phyloP scores from a whole-genome alignment of 306 rosid genomes.

The Gillenia trifoliata region DNA sequence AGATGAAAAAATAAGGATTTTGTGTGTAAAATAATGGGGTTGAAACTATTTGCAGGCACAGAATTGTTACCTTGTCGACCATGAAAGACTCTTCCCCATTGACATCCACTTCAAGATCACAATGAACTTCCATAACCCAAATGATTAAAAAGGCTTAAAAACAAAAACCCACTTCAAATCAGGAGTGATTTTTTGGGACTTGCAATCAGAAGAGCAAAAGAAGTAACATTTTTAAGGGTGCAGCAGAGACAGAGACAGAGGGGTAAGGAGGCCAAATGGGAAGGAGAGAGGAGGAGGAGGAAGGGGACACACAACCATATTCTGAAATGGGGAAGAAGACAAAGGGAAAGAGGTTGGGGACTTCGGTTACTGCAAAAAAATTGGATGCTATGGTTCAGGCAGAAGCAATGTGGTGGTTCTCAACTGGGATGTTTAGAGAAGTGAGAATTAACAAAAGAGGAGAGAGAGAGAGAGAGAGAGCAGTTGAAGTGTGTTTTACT shows the following conservation, averaged over 20 bases:
- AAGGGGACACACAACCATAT: conserved; percentile 34
- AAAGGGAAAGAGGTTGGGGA: conserved; percentile 36
- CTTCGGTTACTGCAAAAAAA: conserved; percentile 27
- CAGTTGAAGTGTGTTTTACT: conserved; percentile 6
- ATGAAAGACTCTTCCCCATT: conserved; percentile 85
- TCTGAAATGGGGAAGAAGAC: conserved; percentile 57
- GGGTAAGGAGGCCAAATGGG: conserved; percentile 20
- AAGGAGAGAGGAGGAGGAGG: conserved; percentile 11
- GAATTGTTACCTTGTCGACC: conserved; percentile 65
- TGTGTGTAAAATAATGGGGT: neutral
- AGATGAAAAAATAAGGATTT: neutral
- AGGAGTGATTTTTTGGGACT: conserved; percentile 20
- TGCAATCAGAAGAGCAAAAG: conserved; percentile 14
- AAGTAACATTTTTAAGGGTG: neutral
- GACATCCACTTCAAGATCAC: conserved; percentile 90
- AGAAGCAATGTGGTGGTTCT: conserved; percentile 31
- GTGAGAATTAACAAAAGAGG: conserved; percentile 40
- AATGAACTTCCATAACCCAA: conserved; percentile 51
- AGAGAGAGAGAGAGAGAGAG: conserved; percentile 5
- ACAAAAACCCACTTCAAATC: conserved; percentile 24
- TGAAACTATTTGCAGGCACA: conserved; percentile 2
- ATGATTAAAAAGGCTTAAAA: neutral
- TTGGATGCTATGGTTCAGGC: conserved; percentile 30
- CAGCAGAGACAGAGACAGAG: conserved; percentile 29
- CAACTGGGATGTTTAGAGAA: conserved; percentile 35